Conservation (phyloP, 345 rosid genomes). For the Eucalyptus polyanthemos region DNA sequence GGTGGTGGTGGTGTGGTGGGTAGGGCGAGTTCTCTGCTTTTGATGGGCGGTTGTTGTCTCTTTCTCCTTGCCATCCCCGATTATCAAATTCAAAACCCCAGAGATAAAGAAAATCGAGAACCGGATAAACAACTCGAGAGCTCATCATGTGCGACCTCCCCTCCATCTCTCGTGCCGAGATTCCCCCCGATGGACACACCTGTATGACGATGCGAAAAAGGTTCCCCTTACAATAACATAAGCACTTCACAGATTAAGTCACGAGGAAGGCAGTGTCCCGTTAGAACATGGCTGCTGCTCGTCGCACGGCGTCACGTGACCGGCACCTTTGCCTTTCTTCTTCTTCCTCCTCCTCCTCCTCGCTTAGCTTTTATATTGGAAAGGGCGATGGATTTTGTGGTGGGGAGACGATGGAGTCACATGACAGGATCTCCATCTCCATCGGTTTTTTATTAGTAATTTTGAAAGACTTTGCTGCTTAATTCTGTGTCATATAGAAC, state of each 20-base stretch:
- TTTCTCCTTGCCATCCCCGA: background rate
- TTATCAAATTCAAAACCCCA: background rate
- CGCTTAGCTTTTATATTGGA: background rate
- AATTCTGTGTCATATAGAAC: background rate
- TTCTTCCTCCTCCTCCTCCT: background rate
- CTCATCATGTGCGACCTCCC: background rate
- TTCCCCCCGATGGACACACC: background rate
- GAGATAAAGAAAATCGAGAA: background rate
- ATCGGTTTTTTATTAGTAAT: background rate
- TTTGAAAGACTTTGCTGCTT: background rate
- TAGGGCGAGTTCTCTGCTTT: background rate
- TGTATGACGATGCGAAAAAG: background rate
- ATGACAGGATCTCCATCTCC: background rate
- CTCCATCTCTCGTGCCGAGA: background rate
- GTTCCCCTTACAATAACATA: background rate
- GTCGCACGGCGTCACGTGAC: conserved; percentile 3
- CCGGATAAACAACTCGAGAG: background rate
- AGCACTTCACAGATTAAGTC: background rate
- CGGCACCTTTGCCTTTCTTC: background rate
- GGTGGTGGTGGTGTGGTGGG: background rate
- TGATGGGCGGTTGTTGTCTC: background rate
- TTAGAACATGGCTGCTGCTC: background rate
- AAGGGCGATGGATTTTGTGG: background rate
- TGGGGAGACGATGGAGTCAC: background rate
- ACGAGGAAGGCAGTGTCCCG: background rate